Base-by-base conservation (phyloP, 805 yeast species). In the Zygosaccharomyces kombuchaensis region DNA sequence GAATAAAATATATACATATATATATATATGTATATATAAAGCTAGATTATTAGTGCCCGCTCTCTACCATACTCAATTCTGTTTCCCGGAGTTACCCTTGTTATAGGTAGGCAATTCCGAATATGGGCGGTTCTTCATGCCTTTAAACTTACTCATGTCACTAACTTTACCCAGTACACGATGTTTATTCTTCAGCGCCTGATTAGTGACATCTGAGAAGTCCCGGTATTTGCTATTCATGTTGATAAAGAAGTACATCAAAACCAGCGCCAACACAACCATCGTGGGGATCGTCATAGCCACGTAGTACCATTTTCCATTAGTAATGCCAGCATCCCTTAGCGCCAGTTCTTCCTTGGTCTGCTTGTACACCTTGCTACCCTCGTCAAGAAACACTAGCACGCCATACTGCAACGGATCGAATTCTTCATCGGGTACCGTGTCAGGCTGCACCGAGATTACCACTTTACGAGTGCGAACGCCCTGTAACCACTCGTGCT, bases 361-460 rank as follows among this genome's bases (percentile, higher is more conserved):
- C 35, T 60, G 62, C 46, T 69, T 73, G 31, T 50, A 58, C n/a
- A 73, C 74, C 62, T 75, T 60, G 9, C 71, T 54, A 27, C 74
- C 73, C 53, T 57, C 52, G 53, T 72, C 51, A 55, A 68, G 56
- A 31, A 55, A 60, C 38, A 85, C 78, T 35, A 73, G 59, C 3
- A 84, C 76, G 17, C 81, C 80, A 53, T 77, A 71, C 36, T 70
- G 61, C 51, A 78, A 51, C 10, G 78, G 68, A 50, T 78, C 72
- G 58, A 84, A 84, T 2, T 82, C 90, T 2, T 81, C 87, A 61
- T 82, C 88, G 2, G 71, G 57, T 14, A 82, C 71, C 36, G 70
- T 70, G 44, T 80, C 83, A 1, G 95, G 91, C 65, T 89, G 96
- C 39, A 88, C 74, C 2, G 90, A 72, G 34, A 88, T 66, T 40